Conservation (phyloP, 2,329 filamentous ascomycete species). For the Arthrobotrys sinensis region DNA sequence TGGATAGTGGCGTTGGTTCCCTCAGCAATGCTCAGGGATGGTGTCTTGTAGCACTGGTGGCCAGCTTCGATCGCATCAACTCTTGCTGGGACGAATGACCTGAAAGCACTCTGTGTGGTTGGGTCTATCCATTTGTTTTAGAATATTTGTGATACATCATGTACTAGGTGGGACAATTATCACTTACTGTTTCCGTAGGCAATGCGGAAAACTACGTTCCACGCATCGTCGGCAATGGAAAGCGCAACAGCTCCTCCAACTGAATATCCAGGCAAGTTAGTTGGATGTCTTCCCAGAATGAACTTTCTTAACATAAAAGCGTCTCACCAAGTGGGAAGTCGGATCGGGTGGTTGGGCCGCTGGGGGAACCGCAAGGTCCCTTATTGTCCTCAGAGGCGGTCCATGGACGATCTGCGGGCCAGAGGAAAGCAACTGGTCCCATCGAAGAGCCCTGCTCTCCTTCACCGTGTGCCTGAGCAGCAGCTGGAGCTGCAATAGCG, state of each 20-base stretch:
- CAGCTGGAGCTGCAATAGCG: slow-evolving; percentile 42
- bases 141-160: not conserved
- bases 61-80: slow-evolving; percentile 69
- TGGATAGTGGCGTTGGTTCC: slow-evolving; percentile 71
- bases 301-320: not conserved
- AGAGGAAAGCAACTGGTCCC: slow-evolving; percentile 75
- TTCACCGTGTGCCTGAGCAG: slow-evolving; percentile 52
- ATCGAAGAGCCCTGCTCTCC: slow-evolving; percentile 51
- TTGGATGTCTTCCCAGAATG: not conserved
- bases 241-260: slow-evolving; percentile 73
- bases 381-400: slow-evolving; percentile 72
- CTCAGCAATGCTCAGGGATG: slow-evolving; percentile 65
- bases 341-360: slow-evolving; percentile 71
- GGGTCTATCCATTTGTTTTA: slow-evolving; percentile 63
- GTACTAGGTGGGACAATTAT: not conserved
- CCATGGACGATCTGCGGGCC: slow-evolving; percentile 75
- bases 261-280: slow-evolving; percentile 64
- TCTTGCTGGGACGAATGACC: slow-evolving; percentile 66
- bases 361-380: slow-evolving; percentile 73
- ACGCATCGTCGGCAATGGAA: slow-evolving; percentile 74
- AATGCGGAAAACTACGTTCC: slow-evolving; percentile 72
- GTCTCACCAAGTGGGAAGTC: slow-evolving; percentile 73
- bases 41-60: slow-evolving; percentile 69
- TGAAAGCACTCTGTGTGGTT: slow-evolving; percentile 67
- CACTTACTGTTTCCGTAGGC: slow-evolving; percentile 71